Evolutionary conservation across 2,329 filamentous ascomycete species (phyloP), one percentile per base, ranked within the genome.

Genomic region (Knufia petricola): DNA sequence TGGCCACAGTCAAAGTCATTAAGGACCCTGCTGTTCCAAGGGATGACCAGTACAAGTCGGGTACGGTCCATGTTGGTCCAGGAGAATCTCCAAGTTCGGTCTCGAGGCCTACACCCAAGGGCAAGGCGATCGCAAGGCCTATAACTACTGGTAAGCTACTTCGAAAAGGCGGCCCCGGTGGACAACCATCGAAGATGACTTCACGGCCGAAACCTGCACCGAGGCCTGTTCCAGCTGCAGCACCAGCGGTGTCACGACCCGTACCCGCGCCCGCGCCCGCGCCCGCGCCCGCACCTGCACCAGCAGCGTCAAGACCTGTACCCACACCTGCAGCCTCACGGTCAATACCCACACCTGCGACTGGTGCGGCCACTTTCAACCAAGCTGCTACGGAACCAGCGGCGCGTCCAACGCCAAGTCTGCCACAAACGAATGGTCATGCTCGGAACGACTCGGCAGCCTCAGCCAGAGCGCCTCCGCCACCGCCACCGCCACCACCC

Each of bases 121-220:
- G 81, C 52, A 95, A 90, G 65, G 85, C 86, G 36, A 77, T 95
- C 19, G 81, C 89, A 34, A 85, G 89, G 59, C 89, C 92, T 1
- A 95, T 98, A 60, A 95, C 87, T 1, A 85, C 83, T 58, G 92
- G 92, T 55, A 94, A 94, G 66, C 79, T 98, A 41, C 85, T 98
- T 62, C 87, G 83, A 65, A 88, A 86, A 45, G 88, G 89, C 55
- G 87, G 87, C n/a, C 88, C 87, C 40, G 81, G 81, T 48, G 87
- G 87, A 47, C 80, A 82, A 50, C 86, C 85, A 21, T 86, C 87
- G 13, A 86, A 88, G 63, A 64, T 85, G 50, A 76, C 80, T 58
- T 66, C 67, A 61, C 38, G 65, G 37, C 57, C 63, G 42, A 71
- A 70, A 49, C 66, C 74, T 51, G 59, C 60, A 21, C 46, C 20